Percentiles rank a stretch among this genome's conserved stretches.
Evolutionary conservation across 2,329 filamentous ascomycete species (phyloP).

Genomic region (Talaromyces rugulosus): DNA sequence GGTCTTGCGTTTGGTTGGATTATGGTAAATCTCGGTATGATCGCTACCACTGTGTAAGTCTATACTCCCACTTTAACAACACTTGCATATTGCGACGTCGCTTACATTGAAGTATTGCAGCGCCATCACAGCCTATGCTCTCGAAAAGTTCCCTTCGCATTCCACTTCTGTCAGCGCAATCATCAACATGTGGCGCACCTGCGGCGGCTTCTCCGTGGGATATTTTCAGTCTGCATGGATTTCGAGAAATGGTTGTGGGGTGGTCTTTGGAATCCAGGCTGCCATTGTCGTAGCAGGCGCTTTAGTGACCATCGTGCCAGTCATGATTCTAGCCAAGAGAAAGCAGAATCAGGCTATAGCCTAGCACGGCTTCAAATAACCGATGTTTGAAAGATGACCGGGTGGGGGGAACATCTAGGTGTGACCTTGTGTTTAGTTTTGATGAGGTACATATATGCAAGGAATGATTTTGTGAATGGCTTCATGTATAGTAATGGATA

Average conservation of each 20-base stretch:
- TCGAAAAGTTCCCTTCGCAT: conserved; percentile 34
- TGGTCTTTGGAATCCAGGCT: conserved; percentile 33
- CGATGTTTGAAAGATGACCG: background rate
- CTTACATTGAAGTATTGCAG: conserved; percentile 4
- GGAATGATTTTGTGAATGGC: background rate
- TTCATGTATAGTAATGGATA: background rate
- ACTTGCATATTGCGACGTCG: background rate
- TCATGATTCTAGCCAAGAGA: conserved; percentile 16
- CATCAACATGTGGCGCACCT: conserved; percentile 37
- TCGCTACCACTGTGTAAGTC: conserved; percentile 31
- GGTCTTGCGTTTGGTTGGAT: conserved; percentile 35
- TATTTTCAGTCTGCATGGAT: conserved; percentile 38
- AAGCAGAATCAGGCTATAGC: background rate
- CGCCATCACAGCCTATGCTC: conserved; percentile 32
- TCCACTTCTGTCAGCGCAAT: conserved; percentile 32
- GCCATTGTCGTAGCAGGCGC: conserved; percentile 23
- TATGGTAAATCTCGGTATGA: conserved; percentile 34
- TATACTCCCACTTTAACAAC: background rate
- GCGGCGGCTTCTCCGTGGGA: conserved; percentile 34
- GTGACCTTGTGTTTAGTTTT: background rate
- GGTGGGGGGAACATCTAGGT: background rate
- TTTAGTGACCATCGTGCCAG: conserved; percentile 25
- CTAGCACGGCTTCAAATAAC: background rate
- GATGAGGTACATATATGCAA: background rate
- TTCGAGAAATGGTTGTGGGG: conserved; percentile 24